Evolutionary conservation across 139 green algal genomes (phyloP).

Genomic region (Chlamydomonas applanata): DNA sequence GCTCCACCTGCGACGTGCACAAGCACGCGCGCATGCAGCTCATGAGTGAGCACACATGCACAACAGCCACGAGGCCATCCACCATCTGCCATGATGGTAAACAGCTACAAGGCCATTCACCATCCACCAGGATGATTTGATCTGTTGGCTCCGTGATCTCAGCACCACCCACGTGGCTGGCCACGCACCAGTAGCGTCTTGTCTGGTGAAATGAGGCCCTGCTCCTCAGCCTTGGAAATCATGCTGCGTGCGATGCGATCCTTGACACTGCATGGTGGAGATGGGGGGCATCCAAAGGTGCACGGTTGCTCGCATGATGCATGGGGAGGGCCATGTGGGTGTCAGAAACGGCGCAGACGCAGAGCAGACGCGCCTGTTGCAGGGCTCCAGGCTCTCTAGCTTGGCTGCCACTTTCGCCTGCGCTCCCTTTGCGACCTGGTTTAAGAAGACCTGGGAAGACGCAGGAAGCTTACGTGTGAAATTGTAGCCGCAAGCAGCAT

Average conservation of each 20-base stretch:
- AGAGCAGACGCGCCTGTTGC: slow-evolving; percentile 37
- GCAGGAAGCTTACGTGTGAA: not conserved
- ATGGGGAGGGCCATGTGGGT: not conserved
- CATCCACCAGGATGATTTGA: no score
- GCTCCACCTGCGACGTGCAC: not conserved
- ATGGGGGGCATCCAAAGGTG: not conserved
- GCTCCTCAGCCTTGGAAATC: slow-evolving; percentile 73
- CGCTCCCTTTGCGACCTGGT: slow-evolving; percentile 78
- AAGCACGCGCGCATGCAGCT: no score
- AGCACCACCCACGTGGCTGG: no score
- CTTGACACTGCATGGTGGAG: slow-evolving; percentile 72
- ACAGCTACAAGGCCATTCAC: no score
- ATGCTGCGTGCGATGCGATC: slow-evolving; percentile 83
- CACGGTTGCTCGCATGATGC: not conserved
- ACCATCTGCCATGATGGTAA: no score
- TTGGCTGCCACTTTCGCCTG: slow-evolving; percentile 84
- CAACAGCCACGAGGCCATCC: no score
- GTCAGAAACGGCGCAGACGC: not conserved
- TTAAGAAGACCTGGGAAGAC: slow-evolving; percentile 74
- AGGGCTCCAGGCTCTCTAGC: slow-evolving; percentile 94
- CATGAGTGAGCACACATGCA: not conserved
- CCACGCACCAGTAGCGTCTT: slow-evolving; percentile 69
- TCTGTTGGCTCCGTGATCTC: no score
- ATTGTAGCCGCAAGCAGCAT: no score
- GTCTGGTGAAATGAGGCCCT: slow-evolving; percentile 77